Base-by-base conservation (phyloP, 345 rosid species). In the Corchorus capsularis region DNA sequence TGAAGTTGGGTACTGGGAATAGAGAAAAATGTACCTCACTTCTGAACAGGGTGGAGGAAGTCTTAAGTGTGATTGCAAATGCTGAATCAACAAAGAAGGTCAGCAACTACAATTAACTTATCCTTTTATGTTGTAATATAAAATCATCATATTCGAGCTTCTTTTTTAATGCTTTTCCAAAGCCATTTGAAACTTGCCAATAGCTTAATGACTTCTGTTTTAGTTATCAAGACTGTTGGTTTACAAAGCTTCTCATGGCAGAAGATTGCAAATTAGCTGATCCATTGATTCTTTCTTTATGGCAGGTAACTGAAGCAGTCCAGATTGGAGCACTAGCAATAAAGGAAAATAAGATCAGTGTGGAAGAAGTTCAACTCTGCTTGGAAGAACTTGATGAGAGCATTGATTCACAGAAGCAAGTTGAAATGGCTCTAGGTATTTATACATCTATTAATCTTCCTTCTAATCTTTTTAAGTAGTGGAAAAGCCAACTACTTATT, bases 61-160 rank as follows among this genome's bases (percentile, higher is more conserved):
- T 93, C 62, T 83, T 95, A 64, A 82, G 78, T 71, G 79, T 82
- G 64, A 85, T 93, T 76, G 82, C 83, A 32, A 83, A 85, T 84
- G 93, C 93, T 34, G 99, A 91, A 81, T 91, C 98, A 70, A 87
- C 92, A 0, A 85, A 88, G 77, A 88, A 87, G 96, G 99, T 93
- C 45, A 54, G 69, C 65, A 10, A 41, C 59, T 61, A 3, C 32
- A 9, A 57, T 17, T 13, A 4, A 63, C 13, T 43, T 19, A 54
- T 54, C 16, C 22, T 35, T 57, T 19, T 43, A 39, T 46, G 27
- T 39, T 39, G 43, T 39, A 39, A 27, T 73, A 15, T n/a, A 22
- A 20, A 49, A 12, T 5, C 14, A 20, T 52, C 39, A 10, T 60
- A 10, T 47, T 11, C 35, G 20, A 52, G 15, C 60, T n/a, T 46